A percentile compares a stretch with the other conserved stretches of the same genome.
Conservation (phyloP, 177 flowering plant genomes). For the Vitis hybrid region DNA sequence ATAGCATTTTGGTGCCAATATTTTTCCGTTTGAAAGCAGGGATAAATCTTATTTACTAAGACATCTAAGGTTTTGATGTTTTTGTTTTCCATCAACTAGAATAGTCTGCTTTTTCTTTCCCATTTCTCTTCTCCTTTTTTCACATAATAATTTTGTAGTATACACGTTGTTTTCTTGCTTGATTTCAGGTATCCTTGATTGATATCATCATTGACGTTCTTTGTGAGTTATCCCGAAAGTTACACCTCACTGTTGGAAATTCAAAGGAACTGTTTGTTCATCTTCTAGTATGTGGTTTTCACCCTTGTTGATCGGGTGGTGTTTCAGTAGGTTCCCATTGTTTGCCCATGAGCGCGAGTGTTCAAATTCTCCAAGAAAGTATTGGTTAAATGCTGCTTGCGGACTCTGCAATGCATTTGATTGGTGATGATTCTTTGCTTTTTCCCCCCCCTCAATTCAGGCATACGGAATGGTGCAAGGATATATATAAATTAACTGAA, state of each 20-base stretch:
- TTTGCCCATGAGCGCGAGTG: neutral
- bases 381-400: neutral
- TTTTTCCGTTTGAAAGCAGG: too few relatives aligned
- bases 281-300: neutral
- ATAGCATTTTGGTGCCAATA: too few relatives aligned
- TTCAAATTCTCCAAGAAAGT: neutral
- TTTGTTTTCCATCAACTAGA: too few relatives aligned
- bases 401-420: conserved; percentile 2
- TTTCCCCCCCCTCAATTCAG: neutral
- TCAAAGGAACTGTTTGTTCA: neutral
- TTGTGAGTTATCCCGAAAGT: neutral
- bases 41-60: too few relatives aligned
- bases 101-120: too few relatives aligned
- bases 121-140: too few relatives aligned
- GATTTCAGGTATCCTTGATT: too few relatives aligned
- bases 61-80: too few relatives aligned
- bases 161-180: too few relatives aligned
- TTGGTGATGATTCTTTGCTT: neutral
- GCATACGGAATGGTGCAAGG: neutral
- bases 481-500: too few relatives aligned
- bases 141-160: too few relatives aligned
- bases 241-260: neutral
- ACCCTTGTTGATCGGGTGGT: neutral
- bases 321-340: conserved; percentile 1
- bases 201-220: too few relatives aligned